These are phyloP conservation scores for Acaromyces ingoldii DNA, from an alignment of 1,284 basidiomycete species.

Conservation along the genomic window DNA sequence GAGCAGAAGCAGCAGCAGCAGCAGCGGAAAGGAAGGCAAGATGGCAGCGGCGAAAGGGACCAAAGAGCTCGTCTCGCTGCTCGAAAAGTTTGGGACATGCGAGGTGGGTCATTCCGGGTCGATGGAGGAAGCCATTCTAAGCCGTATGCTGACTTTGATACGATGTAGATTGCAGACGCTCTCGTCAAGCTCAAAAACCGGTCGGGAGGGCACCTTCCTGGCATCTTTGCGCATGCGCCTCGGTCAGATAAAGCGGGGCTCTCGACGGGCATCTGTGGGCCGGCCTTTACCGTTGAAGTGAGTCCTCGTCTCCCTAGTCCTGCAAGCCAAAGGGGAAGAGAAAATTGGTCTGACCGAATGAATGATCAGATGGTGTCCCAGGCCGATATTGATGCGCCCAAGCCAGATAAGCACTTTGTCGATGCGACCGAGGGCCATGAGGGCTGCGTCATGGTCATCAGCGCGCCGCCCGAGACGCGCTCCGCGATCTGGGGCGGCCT, in stretches of 20 bases:
- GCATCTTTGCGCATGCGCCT: constrained; percentile 65
- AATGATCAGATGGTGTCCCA: constrained; percentile 62
- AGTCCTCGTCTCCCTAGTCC: no score
- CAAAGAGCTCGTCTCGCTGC: no score
- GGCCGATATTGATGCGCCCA: constrained; percentile 64
- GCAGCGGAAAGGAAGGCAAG: no score
- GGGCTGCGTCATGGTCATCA: constrained; percentile 69
- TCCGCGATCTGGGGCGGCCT: constrained; percentile 88
- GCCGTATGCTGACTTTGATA: not conserved
- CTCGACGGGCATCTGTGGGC: constrained; percentile 57
- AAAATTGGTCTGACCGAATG: not conserved
- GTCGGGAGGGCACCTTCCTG: constrained; percentile 76
- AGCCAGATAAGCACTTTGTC: constrained; percentile 68
- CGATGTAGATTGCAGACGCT: constrained; percentile 88
- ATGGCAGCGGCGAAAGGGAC: no score
- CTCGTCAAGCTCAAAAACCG: constrained; percentile 73
- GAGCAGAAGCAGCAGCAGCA: no score
- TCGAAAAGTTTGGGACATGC: constrained; percentile 1
- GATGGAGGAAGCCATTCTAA: not conserved
- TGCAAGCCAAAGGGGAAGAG: no score
- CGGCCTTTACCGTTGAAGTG: constrained; percentile 78
- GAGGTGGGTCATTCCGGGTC: constrained; percentile 2
- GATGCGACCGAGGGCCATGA: constrained; percentile 45
- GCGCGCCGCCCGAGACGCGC: constrained; percentile 70
- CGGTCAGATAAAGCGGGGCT: no score